phyloP scores from a whole-genome alignment of 2,329 filamentous ascomycete species.

The Cercospora canescens region DNA sequence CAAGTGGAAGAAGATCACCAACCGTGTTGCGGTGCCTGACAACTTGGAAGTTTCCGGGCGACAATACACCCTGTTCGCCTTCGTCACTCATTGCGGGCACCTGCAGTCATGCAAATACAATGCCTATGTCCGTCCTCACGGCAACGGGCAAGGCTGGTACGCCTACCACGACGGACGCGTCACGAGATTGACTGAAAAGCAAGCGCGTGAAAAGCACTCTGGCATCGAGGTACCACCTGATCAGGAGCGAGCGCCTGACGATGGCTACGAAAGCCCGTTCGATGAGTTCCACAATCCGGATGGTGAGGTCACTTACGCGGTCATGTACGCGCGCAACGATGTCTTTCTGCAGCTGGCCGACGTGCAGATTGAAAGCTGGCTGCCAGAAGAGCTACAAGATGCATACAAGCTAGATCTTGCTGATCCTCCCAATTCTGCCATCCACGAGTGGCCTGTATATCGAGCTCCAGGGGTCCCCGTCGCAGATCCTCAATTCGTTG shows the following conservation, averaged over 20 bases:
- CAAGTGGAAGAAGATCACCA: conserved; percentile 58
- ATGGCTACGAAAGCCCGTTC: conserved; percentile 25
- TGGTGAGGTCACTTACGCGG: conserved; percentile 28
- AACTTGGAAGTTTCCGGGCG: conserved; percentile 49
- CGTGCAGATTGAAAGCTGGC: conserved; percentile 18
- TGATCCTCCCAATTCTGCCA: conserved; percentile 12
- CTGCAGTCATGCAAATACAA: conserved; percentile 61
- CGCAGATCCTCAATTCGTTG: background rate
- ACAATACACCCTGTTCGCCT: conserved; percentile 59
- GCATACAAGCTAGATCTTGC: background rate
- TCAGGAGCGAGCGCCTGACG: conserved; percentile 4
- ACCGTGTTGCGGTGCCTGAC: conserved; percentile 59
- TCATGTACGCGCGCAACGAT: conserved; percentile 31
- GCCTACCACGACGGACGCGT: conserved; percentile 56
- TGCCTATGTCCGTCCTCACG: conserved; percentile 59
- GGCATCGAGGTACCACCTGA: conserved; percentile 10
- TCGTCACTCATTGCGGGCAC: conserved; percentile 60
- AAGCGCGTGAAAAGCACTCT: conserved; percentile 47
- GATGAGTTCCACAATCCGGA: conserved; percentile 6
- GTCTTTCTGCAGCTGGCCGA: conserved; percentile 17
- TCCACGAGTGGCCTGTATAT: conserved; percentile 13
- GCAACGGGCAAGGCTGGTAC: conserved; percentile 59
- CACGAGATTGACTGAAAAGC: conserved; percentile 56
- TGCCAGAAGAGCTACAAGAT: conserved; percentile 2
- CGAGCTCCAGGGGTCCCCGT: background rate